These are phyloP conservation scores for Dryas octopetala DNA, from an alignment of 306 rosid genomes.

Conservation along the genomic window DNA sequence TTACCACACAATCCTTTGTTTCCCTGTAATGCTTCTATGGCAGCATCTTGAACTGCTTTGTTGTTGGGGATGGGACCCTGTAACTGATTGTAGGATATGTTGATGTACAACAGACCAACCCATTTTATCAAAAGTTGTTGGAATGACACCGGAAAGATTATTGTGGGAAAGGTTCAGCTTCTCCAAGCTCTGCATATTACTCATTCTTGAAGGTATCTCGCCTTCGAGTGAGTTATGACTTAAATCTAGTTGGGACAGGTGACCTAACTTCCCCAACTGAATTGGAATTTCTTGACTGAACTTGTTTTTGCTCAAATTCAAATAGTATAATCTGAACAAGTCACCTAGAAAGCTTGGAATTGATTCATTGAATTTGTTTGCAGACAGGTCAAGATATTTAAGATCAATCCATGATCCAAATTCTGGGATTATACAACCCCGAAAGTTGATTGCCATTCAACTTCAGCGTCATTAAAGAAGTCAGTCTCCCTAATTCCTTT, in stretches of 20 bases:
- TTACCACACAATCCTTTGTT: slow-evolving; percentile 23
- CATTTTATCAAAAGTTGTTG: not conserved
- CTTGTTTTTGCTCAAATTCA: slow-evolving; percentile 18
- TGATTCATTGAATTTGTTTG: slow-evolving; percentile 2
- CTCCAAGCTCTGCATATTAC: slow-evolving; percentile 20
- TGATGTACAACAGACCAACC: not conserved
- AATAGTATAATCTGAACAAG: not conserved
- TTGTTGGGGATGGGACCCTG: slow-evolving; percentile 16
- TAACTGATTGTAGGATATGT: slow-evolving; percentile 21
- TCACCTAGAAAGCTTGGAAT: not conserved
- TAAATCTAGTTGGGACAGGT: slow-evolving; percentile 8
- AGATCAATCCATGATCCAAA: not conserved
- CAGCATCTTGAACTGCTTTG: slow-evolving; percentile 20
- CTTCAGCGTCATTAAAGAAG: not conserved
- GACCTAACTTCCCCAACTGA: slow-evolving; percentile 14
- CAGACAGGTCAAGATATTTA: slow-evolving; percentile 11
- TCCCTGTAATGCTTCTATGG: not conserved
- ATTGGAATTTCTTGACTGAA: slow-evolving; percentile 14
- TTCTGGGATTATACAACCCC: slow-evolving; percentile 3
- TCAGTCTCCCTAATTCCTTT: slow-evolving; percentile 10
- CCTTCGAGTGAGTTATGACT: slow-evolving; percentile 11
- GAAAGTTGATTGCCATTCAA: slow-evolving; percentile 7
- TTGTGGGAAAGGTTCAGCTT: slow-evolving; percentile 14
- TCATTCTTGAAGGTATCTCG: slow-evolving; percentile 1
- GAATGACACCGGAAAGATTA: slow-evolving; percentile 9